phyloP scores from a whole-genome alignment of 2,329 filamentous ascomycete species.

The Neoascochyta sp. region DNA sequence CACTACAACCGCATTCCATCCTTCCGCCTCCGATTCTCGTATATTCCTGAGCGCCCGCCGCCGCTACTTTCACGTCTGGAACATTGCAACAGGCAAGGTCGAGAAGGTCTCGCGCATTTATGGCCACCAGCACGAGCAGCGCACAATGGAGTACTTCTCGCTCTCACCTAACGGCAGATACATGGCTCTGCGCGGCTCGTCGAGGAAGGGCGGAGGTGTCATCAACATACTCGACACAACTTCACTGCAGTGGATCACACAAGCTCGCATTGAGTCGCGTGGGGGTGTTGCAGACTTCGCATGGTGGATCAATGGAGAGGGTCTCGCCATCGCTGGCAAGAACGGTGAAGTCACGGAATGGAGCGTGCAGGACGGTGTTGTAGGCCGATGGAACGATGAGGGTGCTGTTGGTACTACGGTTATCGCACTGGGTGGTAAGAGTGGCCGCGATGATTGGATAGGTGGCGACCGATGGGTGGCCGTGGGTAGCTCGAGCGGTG shows the following conservation, averaged over 20 bases:
- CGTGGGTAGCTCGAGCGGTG: constrained; percentile 78
- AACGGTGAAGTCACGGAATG: constrained; percentile 91
- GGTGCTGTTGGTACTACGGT: constrained; percentile 83
- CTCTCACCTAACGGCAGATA: constrained; percentile 82
- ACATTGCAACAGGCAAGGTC: constrained; percentile 74
- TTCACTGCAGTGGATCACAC: constrained; percentile 83
- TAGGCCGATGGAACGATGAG: constrained; percentile 85
- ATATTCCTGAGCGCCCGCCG: constrained; percentile 87
- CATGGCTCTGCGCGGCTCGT: constrained; percentile 76
- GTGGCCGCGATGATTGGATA: constrained; percentile 56
- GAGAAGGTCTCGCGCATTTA: constrained; percentile 76
- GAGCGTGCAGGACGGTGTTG: constrained; percentile 65
- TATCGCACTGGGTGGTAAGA: constrained; percentile 69
- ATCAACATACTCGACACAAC: constrained; percentile 78
- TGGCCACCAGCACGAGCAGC: constrained; percentile 76
- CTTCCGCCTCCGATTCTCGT: constrained; percentile 62
- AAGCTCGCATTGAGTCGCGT: constrained; percentile 75
- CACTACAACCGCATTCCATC: constrained; percentile 75
- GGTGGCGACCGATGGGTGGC: constrained; percentile 88
- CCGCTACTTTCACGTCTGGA: constrained; percentile 92
- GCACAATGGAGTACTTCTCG: constrained; percentile 86
- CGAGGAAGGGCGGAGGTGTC: constrained; percentile 79
- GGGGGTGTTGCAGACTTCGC: constrained; percentile 85
- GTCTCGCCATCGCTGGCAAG: constrained; percentile 77
- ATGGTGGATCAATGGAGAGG: constrained; percentile 85